Conservation (phyloP, 805 yeast species). For the Blastobotrys terrestris region DNA sequence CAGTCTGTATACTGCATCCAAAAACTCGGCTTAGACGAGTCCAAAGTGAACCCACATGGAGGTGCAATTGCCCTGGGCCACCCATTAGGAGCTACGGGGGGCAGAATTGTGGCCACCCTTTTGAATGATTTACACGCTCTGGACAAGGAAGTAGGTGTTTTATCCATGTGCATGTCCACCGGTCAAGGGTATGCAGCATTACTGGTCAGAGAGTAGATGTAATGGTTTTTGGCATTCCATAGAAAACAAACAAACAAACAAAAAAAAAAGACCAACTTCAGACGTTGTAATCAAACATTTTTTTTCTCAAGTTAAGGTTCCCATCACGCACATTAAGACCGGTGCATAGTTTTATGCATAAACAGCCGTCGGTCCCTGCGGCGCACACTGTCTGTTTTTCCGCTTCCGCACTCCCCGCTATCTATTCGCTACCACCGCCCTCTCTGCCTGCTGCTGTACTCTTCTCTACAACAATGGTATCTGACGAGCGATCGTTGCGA, state of each 20-base stretch:
- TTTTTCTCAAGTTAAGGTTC: too few species aligned
- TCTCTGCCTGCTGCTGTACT: background rate
- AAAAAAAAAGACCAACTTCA: too few species aligned
- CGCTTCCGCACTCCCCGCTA: too few species aligned
- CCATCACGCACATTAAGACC: too few species aligned
- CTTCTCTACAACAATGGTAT: background rate
- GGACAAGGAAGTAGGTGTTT: constrained; percentile 32
- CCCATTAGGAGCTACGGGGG: constrained; percentile 70
- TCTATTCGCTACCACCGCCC: too few species aligned
- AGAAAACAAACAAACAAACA: too few species aligned
- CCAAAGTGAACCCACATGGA: constrained; percentile 78
- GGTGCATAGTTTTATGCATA: too few species aligned
- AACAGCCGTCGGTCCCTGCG: too few species aligned
- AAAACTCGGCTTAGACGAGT: constrained; percentile 51
- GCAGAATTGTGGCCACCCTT: constrained; percentile 35
- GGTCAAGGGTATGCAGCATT: constrained; percentile 38
- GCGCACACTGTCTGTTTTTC: too few species aligned
- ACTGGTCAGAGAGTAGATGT: constrained; percentile 27
- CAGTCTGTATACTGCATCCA: constrained; percentile 80
- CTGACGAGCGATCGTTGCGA: background rate
- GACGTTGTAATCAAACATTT: too few species aligned
- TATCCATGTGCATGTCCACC: constrained; percentile 39
- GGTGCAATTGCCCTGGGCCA: constrained; percentile 94
- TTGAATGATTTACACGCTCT: constrained; percentile 31
- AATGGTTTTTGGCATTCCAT: too few species aligned